Percentiles rank a stretch among this genome's conserved stretches.
These are phyloP conservation scores for Pyrenula massariospora DNA, from an alignment of 495 filamentous ascomycete genomes.

Conservation along the genomic window DNA sequence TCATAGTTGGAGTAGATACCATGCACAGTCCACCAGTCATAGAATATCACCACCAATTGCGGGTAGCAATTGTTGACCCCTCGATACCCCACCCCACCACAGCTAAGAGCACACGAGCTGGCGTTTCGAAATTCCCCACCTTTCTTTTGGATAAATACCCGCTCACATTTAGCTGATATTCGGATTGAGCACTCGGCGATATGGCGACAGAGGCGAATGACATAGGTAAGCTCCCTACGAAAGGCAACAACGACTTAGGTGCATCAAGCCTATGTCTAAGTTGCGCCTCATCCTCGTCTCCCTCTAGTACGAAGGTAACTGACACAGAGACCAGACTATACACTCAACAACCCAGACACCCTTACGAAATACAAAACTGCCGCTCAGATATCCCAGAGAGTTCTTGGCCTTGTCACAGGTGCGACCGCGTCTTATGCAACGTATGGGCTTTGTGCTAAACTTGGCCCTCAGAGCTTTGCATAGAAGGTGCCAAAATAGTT, in stretches of 20 bases:
- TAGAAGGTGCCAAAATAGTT: conserved; percentile 82
- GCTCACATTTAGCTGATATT: too few species aligned
- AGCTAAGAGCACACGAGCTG: background rate
- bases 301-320: background rate
- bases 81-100: background rate
- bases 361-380: conserved; percentile 98
- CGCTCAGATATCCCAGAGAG: conserved; percentile 86
- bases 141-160: background rate
- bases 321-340: conserved; percentile 60
- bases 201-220: background rate
- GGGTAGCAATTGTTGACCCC: too few species aligned
- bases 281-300: background rate
- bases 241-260: too few species aligned
- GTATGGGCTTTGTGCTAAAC: background rate
- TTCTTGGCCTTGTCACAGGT: conserved; percentile 73
- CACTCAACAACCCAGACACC: conserved; percentile 90
- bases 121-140: background rate
- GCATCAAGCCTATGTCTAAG: too few species aligned
- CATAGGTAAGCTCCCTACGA: background rate
- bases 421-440: conserved; percentile 8
- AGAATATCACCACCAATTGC: background rate
- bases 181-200: too few species aligned
- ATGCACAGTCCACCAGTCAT: too few species aligned
- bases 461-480: conserved; percentile 48
- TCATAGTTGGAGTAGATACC: too few species aligned